These are phyloP conservation scores for Coemansia aciculifera DNA, from an alignment of 192 early-diverging fungal species.

Conservation along the genomic window DNA sequence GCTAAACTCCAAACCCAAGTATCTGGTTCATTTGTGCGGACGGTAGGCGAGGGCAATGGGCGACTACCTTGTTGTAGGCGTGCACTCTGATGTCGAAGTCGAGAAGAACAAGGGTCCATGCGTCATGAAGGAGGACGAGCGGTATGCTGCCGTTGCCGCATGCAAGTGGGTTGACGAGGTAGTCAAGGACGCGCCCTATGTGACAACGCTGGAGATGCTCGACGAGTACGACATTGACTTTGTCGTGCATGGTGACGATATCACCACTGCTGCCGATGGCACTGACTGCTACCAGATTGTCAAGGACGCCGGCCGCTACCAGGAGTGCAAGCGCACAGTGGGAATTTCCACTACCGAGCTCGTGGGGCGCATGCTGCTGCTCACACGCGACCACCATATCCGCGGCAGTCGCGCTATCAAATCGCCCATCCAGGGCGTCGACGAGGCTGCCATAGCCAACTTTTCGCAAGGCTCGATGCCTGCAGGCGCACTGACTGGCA, in stretches of 20 bases:
- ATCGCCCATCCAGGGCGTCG: constrained; percentile 62
- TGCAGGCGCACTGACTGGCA: constrained; percentile 55
- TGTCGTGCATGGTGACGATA: constrained; percentile 97
- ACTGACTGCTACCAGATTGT: constrained; percentile 95
- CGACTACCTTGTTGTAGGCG: constrained; percentile 92
- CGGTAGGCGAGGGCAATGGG: constrained; percentile 89
- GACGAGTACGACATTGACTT: constrained; percentile 89
- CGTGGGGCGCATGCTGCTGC: constrained; percentile 91
- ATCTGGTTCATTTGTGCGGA: not conserved
- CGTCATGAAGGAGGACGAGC: constrained; percentile 94
- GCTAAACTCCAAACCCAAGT: not conserved
- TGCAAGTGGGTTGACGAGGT: constrained; percentile 98
- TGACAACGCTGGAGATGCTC: constrained; percentile 82
- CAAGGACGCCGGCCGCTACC: constrained; percentile 93
- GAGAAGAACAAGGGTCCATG: constrained; percentile 94
- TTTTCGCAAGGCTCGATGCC: constrained; percentile 46
- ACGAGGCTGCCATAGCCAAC: constrained; percentile 36
- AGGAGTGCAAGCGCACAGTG: constrained; percentile 93
- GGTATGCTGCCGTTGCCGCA: constrained; percentile 91
- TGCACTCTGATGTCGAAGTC: constrained; percentile 93
- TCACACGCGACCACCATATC: constrained; percentile 87
- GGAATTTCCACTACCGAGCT: constrained; percentile 97
- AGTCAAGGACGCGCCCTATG: constrained; percentile 89
- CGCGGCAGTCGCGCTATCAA: constrained; percentile 56
- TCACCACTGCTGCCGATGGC: constrained; percentile 94